phyloP scores from a whole-genome alignment of 495 filamentous ascomycete species.

The Penicillium cosmopolitanum region DNA sequence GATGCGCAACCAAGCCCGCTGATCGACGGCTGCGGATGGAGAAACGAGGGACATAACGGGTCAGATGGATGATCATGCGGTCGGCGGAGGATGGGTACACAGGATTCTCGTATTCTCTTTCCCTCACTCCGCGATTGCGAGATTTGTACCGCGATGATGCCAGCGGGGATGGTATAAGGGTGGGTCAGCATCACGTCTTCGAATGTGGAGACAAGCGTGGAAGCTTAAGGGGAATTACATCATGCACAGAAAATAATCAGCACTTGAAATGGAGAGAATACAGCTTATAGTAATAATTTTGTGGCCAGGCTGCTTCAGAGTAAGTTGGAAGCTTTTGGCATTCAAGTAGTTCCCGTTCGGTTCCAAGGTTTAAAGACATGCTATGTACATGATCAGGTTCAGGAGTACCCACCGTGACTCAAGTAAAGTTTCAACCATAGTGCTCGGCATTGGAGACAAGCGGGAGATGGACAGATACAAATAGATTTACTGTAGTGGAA shows the following conservation, averaged over 20 bases:
- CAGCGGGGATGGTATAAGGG: constrained; percentile 15
- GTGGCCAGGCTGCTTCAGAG: not conserved
- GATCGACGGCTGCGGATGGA: constrained; percentile 10
- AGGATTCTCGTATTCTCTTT: constrained; percentile 10
- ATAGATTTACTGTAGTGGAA: no score
- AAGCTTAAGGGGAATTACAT: constrained; percentile 2
- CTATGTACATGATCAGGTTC: no score
- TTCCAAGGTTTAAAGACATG: no score
- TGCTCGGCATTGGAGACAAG: no score
- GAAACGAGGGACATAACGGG: constrained; percentile 7
- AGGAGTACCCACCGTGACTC: no score
- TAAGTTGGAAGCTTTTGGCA: no score
- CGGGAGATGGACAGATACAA: no score
- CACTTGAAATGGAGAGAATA: no score
- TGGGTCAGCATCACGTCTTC: constrained; percentile 27
- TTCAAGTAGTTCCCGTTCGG: no score
- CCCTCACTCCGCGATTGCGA: constrained; percentile 9
- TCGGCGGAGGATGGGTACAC: constrained; percentile 3
- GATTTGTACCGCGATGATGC: constrained; percentile 18
- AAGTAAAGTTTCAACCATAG: no score
- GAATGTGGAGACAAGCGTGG: constrained; percentile 1
- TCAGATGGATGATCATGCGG: constrained; percentile 9
- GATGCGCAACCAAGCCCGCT: not conserved
- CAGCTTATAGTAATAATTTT: no score
- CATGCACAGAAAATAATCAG: not conserved